These are phyloP conservation scores for Ceriops decandra DNA, from an alignment of 345 rosid genomes.

Conservation along the genomic window DNA sequence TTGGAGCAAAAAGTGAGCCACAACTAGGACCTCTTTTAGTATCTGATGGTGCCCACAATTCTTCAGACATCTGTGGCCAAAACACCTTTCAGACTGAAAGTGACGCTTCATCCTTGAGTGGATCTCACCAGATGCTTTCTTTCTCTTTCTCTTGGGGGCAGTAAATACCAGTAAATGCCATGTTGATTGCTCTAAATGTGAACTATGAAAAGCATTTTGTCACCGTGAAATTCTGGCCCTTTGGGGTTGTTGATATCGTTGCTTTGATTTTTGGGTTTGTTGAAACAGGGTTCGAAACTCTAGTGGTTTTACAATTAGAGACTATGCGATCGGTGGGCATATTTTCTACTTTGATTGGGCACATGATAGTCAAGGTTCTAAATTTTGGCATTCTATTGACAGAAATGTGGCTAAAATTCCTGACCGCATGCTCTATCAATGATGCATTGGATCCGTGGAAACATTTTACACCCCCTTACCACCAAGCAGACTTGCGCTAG, in stretches of 20 bases:
- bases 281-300: too few relatives aligned
- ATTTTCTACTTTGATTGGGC: too few relatives aligned
- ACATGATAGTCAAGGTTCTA: too few relatives aligned
- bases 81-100: conserved; percentile 30
- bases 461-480: too few relatives aligned
- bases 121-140: conserved; percentile 42
- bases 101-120: conserved; percentile 42
- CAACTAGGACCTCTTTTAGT: conserved; percentile 23
- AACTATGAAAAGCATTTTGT: conserved; percentile 1
- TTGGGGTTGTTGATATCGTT: not conserved
- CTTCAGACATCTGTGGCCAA: conserved; percentile 28
- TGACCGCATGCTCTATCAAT: too few relatives aligned
- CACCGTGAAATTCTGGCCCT: not conserved
- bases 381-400: too few relatives aligned
- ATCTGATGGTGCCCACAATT: conserved; percentile 27
- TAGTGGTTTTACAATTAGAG: too few relatives aligned
- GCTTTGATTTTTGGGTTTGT: too few relatives aligned
- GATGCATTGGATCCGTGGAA: too few relatives aligned
- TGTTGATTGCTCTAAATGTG: conserved; percentile 1
- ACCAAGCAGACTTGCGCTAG: too few relatives aligned
- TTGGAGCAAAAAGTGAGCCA: conserved; percentile 31
- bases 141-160: conserved; percentile 68
- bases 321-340: too few relatives aligned
- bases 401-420: too few relatives aligned
- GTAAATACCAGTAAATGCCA: conserved; percentile 8